Conservation (phyloP, 495 filamentous ascomycete genomes). For the Penicillium soppii region DNA sequence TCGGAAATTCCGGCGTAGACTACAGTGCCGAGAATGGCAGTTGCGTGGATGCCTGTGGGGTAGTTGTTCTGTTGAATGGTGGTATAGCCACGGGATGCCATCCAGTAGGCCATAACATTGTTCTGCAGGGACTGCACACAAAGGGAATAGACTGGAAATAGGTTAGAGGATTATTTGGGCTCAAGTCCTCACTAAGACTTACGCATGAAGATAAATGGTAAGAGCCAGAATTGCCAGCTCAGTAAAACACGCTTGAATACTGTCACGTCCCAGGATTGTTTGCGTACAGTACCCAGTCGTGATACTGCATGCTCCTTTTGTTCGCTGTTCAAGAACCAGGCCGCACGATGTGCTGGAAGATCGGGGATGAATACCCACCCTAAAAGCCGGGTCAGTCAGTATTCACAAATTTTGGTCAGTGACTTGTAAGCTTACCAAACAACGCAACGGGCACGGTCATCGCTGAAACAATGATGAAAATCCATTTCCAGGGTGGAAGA, state of each 20-base stretch:
- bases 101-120: slow-evolving; percentile 39
- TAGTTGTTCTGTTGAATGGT: slow-evolving; percentile 37
- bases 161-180: not conserved
- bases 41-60: slow-evolving; percentile 31
- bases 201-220: slow-evolving; percentile 38
- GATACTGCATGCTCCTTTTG: slow-evolving; percentile 31
- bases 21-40: slow-evolving; percentile 32
- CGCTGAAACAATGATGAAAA: slow-evolving; percentile 32
- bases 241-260: slow-evolving; percentile 30
- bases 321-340: slow-evolving; percentile 34
- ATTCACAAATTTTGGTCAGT: not conserved
- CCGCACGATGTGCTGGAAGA: slow-evolving; percentile 29
- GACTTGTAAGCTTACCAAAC: slow-evolving; percentile 19
- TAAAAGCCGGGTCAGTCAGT: not conserved
- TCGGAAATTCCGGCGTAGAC: slow-evolving; percentile 37
- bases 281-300: slow-evolving; percentile 21
- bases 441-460: slow-evolving; percentile 31
- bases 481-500: slow-evolving; percentile 34
- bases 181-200: slow-evolving; percentile 6
- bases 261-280: slow-evolving; percentile 29
- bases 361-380: slow-evolving; percentile 39
- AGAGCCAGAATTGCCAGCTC: slow-evolving; percentile 38
- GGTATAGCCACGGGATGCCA: slow-evolving; percentile 34
- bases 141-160: slow-evolving; percentile 29
- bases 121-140: slow-evolving; percentile 33